Percentiles rank a stretch among this genome's conserved stretches.
Conservation (phyloP, 1,139 yeast genomes). For the Suhomyces choctaworum region DNA sequence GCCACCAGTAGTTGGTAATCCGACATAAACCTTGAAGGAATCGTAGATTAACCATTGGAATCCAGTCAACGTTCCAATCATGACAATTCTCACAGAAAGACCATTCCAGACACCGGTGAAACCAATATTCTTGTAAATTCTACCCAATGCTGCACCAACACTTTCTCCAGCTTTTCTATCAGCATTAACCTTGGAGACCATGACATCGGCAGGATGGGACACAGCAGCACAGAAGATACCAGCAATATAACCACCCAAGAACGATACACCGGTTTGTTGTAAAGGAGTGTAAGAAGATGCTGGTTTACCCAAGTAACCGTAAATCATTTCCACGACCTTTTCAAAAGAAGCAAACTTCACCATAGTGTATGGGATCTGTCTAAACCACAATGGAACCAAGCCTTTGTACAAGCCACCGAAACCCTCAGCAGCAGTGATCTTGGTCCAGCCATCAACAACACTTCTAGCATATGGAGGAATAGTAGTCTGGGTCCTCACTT, state of each 20-base stretch:
- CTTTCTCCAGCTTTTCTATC: constrained; percentile 70
- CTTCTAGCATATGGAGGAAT: constrained; percentile 74
- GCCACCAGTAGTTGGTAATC: constrained; percentile 89
- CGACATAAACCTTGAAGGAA: constrained; percentile 86
- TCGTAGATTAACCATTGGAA: constrained; percentile 96
- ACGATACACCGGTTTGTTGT: constrained; percentile 91
- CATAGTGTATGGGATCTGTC: constrained; percentile 97
- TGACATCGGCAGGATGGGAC: constrained; percentile 96
- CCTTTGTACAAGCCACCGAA: constrained; percentile 79
- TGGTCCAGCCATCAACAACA: constrained; percentile 66
- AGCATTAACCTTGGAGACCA: constrained; percentile 89
- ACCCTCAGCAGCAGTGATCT: constrained; percentile 68
- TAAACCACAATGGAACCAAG: constrained; percentile 84
- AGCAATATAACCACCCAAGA: constrained; percentile 92
- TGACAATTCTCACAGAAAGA: constrained; percentile 85
- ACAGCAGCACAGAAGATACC: constrained; percentile 94
- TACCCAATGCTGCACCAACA: constrained; percentile 61
- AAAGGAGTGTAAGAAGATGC: constrained; percentile 40
- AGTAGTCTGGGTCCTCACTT: constrained; percentile 90
- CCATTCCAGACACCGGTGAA: constrained; percentile 94
- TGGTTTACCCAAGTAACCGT: constrained; percentile 50
- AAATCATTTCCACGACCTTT: constrained; percentile 76
- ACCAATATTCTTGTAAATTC: constrained; percentile 81
- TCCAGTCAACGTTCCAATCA: constrained; percentile 96
- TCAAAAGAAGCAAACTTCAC: constrained; percentile 93